Evolutionary conservation across 768 basidiomycete species (phyloP).

Genomic region (Auricularia auricula-judae): DNA sequence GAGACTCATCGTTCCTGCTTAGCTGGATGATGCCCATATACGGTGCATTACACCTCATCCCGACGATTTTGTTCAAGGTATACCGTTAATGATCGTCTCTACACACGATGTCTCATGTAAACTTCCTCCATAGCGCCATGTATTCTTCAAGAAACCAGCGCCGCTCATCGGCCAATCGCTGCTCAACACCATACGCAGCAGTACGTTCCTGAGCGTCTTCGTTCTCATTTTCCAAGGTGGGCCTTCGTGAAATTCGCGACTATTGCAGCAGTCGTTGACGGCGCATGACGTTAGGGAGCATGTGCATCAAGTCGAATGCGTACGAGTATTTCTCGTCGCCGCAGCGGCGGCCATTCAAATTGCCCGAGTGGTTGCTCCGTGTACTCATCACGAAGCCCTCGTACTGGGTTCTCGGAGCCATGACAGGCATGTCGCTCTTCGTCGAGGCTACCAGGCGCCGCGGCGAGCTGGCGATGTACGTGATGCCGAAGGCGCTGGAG

Average conservation of each 20-base stretch:
- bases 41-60: slow-evolving; percentile 82
- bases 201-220: slow-evolving; percentile 77
- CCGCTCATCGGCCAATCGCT: slow-evolving; percentile 53
- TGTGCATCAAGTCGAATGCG: slow-evolving; percentile 56
- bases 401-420: slow-evolving; percentile 65
- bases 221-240: slow-evolving; percentile 73
- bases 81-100: neutral
- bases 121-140: slow-evolving; percentile 23
- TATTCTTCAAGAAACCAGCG: slow-evolving; percentile 54
- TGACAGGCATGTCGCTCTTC: slow-evolving; percentile 67
- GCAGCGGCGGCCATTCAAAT: slow-evolving; percentile 17
- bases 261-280: slow-evolving; percentile 3
- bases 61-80: slow-evolving; percentile 67
- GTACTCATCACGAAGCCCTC: slow-evolving; percentile 55
- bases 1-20: slow-evolving; percentile 1
- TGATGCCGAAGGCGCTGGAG: slow-evolving; percentile 81
- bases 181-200: slow-evolving; percentile 69
- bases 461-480: slow-evolving; percentile 87
- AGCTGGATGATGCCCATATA: slow-evolving; percentile 42
- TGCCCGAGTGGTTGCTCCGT: slow-evolving; percentile 40
- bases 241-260: slow-evolving; percentile 10
- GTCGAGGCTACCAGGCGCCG: slow-evolving; percentile 83
- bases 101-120: too few species aligned
- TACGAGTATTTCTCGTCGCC: slow-evolving; percentile 35
- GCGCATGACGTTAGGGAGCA: slow-evolving; percentile 31